These are phyloP conservation scores for Pyricularia pennisetigena DNA, from an alignment of 2,329 filamentous ascomycete species.

Conservation along the genomic window DNA sequence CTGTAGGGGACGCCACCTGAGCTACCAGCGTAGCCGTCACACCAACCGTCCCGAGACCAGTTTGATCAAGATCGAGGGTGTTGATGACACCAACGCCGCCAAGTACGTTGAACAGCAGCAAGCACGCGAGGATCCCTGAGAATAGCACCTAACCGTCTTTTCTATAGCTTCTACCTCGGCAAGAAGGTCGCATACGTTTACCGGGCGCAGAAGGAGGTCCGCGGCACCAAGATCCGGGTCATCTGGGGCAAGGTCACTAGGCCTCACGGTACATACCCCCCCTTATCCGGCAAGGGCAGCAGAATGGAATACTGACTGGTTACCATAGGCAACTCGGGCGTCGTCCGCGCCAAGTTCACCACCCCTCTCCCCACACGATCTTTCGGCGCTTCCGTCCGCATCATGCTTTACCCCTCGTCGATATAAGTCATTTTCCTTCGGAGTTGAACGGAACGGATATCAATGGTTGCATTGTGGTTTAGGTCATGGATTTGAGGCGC, in stretches of 20 bases:
- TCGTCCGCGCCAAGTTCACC: slow-evolving; percentile 96
- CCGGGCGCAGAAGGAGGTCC: slow-evolving; percentile 87
- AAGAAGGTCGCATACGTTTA: slow-evolving; percentile 99
- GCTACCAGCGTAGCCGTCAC: slow-evolving; percentile 93
- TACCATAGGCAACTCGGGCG: slow-evolving; percentile 78
- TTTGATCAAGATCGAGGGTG: slow-evolving; percentile 98
- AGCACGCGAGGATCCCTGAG: neutral
- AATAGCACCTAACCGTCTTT: neutral
- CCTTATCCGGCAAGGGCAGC: neutral
- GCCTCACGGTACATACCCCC: slow-evolving; percentile 11
- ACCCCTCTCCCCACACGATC: slow-evolving; percentile 92
- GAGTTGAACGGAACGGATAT: slow-evolving; percentile 15
- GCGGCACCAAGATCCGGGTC: slow-evolving; percentile 95
- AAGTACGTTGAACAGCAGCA: slow-evolving; percentile 47
- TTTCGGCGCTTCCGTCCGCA: slow-evolving; percentile 90
- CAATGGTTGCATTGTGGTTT: slow-evolving; percentile 14
- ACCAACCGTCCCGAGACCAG: slow-evolving; percentile 83
- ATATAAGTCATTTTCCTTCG: slow-evolving; percentile 58
- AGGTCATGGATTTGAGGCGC: slow-evolving; percentile 4
- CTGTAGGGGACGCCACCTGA: slow-evolving; percentile 88
- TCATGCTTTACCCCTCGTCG: slow-evolving; percentile 97
- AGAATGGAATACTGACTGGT: neutral
- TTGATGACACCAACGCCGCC: slow-evolving; percentile 81
- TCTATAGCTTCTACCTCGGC: slow-evolving; percentile 78
- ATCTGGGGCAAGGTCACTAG: slow-evolving; percentile 19